phyloP scores from a whole-genome alignment of 1,139 yeast species.

The Eremothecium cymbalariae region DNA sequence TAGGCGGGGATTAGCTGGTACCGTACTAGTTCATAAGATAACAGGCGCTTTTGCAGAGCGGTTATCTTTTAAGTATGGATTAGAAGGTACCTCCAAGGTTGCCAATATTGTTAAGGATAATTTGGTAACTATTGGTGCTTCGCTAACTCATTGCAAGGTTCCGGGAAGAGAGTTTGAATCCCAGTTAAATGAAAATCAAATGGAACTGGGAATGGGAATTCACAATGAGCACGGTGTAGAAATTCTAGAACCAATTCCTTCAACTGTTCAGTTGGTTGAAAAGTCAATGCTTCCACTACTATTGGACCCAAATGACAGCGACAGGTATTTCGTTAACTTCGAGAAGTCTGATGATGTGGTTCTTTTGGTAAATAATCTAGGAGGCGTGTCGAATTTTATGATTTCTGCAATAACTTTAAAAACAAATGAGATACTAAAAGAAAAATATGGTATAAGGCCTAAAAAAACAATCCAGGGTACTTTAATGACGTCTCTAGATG shows the following conservation, averaged over 20 bases:
- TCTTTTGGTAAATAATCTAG: constrained; percentile 67
- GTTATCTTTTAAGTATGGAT: constrained; percentile 36
- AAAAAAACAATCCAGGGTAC: constrained; percentile 62
- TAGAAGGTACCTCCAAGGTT: constrained; percentile 46
- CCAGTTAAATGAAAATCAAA: constrained; percentile 50
- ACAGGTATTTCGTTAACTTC: constrained; percentile 66
- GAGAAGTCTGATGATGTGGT: constrained; percentile 55
- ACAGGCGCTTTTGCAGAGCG: constrained; percentile 65
- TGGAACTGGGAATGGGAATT: constrained; percentile 91
- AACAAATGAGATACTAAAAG: constrained; percentile 37
- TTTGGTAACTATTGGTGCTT: constrained; percentile 80
- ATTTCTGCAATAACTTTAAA: constrained; percentile 54
- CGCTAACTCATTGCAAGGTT: constrained; percentile 80
- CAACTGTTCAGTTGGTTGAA: constrained; percentile 47
- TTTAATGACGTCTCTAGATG: constrained; percentile 76
- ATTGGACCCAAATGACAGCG: constrained; percentile 49
- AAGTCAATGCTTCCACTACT: constrained; percentile 45
- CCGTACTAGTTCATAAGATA: constrained; percentile 75
- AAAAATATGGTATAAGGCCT: constrained; percentile 51
- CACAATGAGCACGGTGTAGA: constrained; percentile 89
- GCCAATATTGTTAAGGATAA: constrained; percentile 57
- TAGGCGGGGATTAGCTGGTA: constrained; percentile 88
- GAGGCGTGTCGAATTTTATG: constrained; percentile 78
- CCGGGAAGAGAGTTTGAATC: constrained; percentile 65
- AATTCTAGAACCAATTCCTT: constrained; percentile 64